Evolutionary conservation across 169 alveolate species (phyloP).

Genomic region (Cyclospora cayetanensis): DNA sequence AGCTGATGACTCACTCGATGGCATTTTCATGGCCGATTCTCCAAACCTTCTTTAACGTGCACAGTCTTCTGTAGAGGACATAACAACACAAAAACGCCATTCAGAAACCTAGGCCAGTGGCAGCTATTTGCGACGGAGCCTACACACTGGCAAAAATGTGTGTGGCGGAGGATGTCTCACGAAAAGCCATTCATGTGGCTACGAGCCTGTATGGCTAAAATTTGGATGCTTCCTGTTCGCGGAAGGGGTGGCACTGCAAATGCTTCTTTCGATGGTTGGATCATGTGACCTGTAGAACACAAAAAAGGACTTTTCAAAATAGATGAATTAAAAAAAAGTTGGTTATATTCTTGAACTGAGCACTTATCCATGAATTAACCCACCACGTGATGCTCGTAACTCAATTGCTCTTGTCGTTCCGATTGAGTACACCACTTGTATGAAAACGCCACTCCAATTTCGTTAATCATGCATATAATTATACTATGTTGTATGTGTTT

Average conservation of each 20-base stretch:
- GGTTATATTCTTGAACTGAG: not conserved
- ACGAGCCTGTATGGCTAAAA: too few species aligned
- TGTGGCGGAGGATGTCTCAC: too few species aligned
- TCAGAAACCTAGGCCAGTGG: too few species aligned
- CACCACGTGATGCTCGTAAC: not conserved
- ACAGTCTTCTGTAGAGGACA: not conserved
- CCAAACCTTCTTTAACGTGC: not conserved
- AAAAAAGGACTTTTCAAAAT: not conserved
- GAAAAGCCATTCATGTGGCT: too few species aligned
- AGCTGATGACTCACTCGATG: not conserved
- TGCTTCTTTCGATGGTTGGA: not conserved
- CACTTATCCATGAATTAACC: not conserved
- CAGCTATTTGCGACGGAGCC: too few species aligned
- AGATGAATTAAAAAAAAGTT: not conserved
- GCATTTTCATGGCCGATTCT: not conserved
- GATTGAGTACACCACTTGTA: not conserved
- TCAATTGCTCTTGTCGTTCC: slow-evolving; percentile 1
- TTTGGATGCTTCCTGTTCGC: too few species aligned
- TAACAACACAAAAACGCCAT: too few species aligned
- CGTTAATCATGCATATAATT: not conserved
- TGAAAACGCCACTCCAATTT: not conserved
- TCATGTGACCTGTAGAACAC: not conserved
- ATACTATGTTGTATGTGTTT: not conserved
- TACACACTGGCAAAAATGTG: too few species aligned
- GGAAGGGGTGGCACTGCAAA: not conserved